Evolutionary conservation across 257 asterid genomes (phyloP), one percentile per base, ranked within the genome.

Genomic region (Gentiana dahurica): DNA sequence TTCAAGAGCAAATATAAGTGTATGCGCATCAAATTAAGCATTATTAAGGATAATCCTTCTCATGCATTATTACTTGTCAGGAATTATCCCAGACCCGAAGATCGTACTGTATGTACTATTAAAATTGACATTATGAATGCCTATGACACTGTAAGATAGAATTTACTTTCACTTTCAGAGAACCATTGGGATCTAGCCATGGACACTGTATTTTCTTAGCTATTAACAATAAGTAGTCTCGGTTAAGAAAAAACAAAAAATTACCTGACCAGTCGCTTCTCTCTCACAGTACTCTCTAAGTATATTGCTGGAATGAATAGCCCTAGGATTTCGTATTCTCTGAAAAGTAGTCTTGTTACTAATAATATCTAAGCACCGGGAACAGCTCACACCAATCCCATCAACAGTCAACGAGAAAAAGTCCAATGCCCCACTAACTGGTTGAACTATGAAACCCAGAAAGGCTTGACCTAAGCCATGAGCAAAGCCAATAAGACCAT

Each of bases 401-500:
- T 85, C 95, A 53, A 92, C 98, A 52, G 98, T 92, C 78, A 92
- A 74, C 46, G 98, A 92, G 77, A 92, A 75, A 68, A 92, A 92
- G 62, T 92, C 98, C 61, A 92, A 74, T 49, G 97, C 98, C 66
- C 98, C 98, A 75, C 97, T 92, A 70, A 92, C 68, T 50, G 98
- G 98, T 74, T 92, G 98, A 63, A 76, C 95, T 64, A 92, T 68
- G 39, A 92, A 81, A 58, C 98, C 98, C 54, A 92, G 66, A 71
- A 81, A 80, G 61, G 95, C 98, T 74, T 79, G 98, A 65, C 98
- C 98, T 59, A 92, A 75, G 38, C 98, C 98, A 74, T 92, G 98
- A 62, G 94, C 98, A 67, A 92, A 87, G 70, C 98, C 98, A 64
- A 85, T 85, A 73, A 92, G 75, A 66, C 98, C 98, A 74, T 85